Evolutionary conservation across 73 alveolate genomes (phyloP).

Genomic region (Paramecium sonneborni): DNA sequence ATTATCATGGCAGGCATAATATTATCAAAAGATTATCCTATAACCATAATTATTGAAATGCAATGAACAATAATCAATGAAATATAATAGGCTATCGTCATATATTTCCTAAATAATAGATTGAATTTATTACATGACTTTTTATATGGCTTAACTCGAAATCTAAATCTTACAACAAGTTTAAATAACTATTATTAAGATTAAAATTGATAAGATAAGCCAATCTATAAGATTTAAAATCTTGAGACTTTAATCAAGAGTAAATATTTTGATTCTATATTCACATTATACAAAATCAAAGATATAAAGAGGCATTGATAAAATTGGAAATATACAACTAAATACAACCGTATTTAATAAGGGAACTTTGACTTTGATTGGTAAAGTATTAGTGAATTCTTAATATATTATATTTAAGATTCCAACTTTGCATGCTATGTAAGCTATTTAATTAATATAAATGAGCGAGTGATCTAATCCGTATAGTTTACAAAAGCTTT

Average conservation of each 20-base stretch:
- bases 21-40: neutral
- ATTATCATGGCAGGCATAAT: constrained; percentile 23
- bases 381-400: constrained; percentile 45
- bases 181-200: neutral
- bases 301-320: constrained; percentile 45
- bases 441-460: constrained; percentile 29
- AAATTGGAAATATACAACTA: constrained; percentile 35
- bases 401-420: neutral
- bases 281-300: constrained; percentile 43
- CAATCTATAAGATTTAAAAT: neutral
- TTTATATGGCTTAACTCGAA: neutral
- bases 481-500: neutral
- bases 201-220: neutral
- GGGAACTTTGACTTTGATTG: neutral
- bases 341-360: neutral
- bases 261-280: neutral
- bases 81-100: neutral
- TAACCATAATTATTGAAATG: neutral
- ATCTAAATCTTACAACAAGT: neutral
- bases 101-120: neutral
- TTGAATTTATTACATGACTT: neutral
- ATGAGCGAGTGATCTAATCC: constrained; percentile 28
- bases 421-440: constrained; percentile 22
- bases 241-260: constrained; percentile 4
- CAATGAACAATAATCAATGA: neutral